phyloP scores from a whole-genome alignment of 306 rosid species.

The Mucuna pruriens region DNA sequence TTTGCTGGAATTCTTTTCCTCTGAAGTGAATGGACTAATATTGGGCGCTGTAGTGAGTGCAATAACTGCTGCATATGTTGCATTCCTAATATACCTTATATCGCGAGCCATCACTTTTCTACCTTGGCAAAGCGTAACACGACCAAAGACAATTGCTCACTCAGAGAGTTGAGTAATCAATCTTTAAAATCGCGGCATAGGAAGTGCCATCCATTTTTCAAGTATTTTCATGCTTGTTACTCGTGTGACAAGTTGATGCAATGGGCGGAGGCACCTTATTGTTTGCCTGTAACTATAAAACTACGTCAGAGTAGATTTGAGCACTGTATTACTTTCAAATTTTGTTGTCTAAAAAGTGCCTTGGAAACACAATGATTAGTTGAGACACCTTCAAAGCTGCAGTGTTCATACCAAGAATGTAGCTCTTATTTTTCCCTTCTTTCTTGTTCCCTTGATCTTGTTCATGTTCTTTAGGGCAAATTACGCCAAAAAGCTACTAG shows the following conservation, averaged over 20 bases:
- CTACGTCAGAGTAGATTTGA: conserved; percentile 27
- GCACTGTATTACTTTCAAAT: conserved; percentile 10
- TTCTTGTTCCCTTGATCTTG: not conserved
- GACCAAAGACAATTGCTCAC: conserved; percentile 40
- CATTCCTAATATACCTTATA: conserved; percentile 77
- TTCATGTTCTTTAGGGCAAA: not conserved
- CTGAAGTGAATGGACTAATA: conserved; percentile 66
- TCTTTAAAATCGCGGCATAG: conserved; percentile 1
- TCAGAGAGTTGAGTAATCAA: conserved; percentile 47
- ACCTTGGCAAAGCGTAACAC: conserved; percentile 45
- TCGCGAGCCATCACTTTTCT: conserved; percentile 46
- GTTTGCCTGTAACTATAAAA: conserved; percentile 23
- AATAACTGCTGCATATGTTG: conserved; percentile 68
- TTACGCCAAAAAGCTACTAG: not conserved
- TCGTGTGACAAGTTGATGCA: conserved; percentile 8
- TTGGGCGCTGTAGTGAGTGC: conserved; percentile 43
- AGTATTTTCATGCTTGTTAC: not conserved
- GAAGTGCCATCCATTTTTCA: conserved; percentile 2
- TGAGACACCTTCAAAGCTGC: not conserved
- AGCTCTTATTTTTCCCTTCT: not conserved
- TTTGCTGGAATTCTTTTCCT: conserved; percentile 72
- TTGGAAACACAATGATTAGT: conserved; percentile 13
- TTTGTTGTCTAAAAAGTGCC: conserved; percentile 30
- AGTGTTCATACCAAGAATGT: not conserved
- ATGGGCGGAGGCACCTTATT: not conserved